Percentiles rank a stretch among this genome's conserved stretches.
phyloP scores from a whole-genome alignment of 768 basidiomycete species.

The Agaricus bisporus region DNA sequence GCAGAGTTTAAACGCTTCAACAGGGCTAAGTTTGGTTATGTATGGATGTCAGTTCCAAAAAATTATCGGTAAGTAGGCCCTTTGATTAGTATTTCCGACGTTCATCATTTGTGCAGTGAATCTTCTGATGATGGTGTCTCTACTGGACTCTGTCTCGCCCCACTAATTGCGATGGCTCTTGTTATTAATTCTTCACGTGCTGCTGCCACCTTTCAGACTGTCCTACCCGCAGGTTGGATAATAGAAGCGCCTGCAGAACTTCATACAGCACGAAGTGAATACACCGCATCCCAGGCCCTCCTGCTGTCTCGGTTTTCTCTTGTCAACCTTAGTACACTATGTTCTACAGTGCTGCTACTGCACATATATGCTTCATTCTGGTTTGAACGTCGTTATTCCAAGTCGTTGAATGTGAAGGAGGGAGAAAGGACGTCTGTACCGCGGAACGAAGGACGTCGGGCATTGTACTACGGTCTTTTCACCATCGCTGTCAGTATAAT shows the following conservation, averaged over 20 bases:
- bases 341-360: slow-evolving; percentile 70
- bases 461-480: slow-evolving; percentile 62
- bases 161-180: slow-evolving; percentile 69
- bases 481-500: slow-evolving; percentile 45
- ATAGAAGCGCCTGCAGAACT: slow-evolving; percentile 69
- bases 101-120: slow-evolving; percentile 39
- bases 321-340: slow-evolving; percentile 74
- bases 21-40: slow-evolving; percentile 52
- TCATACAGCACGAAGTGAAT: slow-evolving; percentile 29
- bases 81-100: not conserved
- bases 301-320: slow-evolving; percentile 68
- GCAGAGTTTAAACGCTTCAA: slow-evolving; percentile 32
- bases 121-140: slow-evolving; percentile 82
- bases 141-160: slow-evolving; percentile 79
- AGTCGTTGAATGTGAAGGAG: slow-evolving; percentile 37
- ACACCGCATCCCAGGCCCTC: slow-evolving; percentile 47
- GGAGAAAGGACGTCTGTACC: slow-evolving; percentile 75
- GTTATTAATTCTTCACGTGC: slow-evolving; percentile 44
- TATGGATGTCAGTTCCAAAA: slow-evolving; percentile 90
- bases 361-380: slow-evolving; percentile 78
- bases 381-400: slow-evolving; percentile 51
- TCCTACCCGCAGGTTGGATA: slow-evolving; percentile 61
- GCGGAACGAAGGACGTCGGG: slow-evolving; percentile 59
- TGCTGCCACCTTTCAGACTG: slow-evolving; percentile 23
- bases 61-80: slow-evolving; percentile 62